Evolutionary conservation across 2,329 filamentous ascomycete genomes (phyloP).

Genomic region (Colletotrichum sidae): DNA sequence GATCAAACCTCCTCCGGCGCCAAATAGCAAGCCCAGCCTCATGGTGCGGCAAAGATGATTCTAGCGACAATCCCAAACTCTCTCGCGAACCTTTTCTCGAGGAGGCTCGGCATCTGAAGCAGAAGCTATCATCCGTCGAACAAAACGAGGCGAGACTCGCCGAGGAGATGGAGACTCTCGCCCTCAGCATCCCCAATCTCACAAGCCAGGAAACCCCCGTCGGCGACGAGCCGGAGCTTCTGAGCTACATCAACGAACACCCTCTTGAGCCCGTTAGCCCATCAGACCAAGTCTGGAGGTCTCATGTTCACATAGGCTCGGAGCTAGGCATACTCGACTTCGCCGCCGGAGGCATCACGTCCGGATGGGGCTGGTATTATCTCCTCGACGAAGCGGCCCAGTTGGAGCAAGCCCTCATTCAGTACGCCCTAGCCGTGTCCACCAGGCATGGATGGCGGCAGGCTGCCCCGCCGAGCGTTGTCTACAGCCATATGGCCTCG

Average conservation of each 20-base stretch:
- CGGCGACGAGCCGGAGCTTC: slow-evolving; percentile 71
- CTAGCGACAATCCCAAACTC: slow-evolving; percentile 49
- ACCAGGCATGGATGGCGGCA: slow-evolving; percentile 80
- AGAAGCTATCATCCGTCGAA: slow-evolving; percentile 69
- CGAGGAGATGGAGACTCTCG: slow-evolving; percentile 78
- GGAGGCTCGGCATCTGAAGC: slow-evolving; percentile 75
- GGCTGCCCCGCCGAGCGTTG: slow-evolving; percentile 87
- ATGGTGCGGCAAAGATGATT: slow-evolving; percentile 54
- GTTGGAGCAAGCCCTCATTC: slow-evolving; percentile 92
- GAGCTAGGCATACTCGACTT: slow-evolving; percentile 95
- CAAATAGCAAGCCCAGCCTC: slow-evolving; percentile 65
- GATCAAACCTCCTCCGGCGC: slow-evolving; percentile 73
- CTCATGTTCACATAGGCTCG: slow-evolving; percentile 87
- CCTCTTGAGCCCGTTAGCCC: slow-evolving; percentile 52
- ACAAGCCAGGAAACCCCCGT: slow-evolving; percentile 82
- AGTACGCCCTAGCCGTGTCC: slow-evolving; percentile 83
- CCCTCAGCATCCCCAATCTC: slow-evolving; percentile 85
- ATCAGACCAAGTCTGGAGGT: slow-evolving; percentile 68
- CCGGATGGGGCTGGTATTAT: slow-evolving; percentile 98
- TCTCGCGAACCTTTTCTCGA: slow-evolving; percentile 66
- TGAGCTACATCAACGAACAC: slow-evolving; percentile 84
- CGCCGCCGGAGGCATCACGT: slow-evolving; percentile 79
- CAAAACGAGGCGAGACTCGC: slow-evolving; percentile 69
- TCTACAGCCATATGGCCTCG: slow-evolving; percentile 90
- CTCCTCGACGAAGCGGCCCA: slow-evolving; percentile 90